Percentiles rank a stretch among this genome's conserved stretches.
These are phyloP conservation scores for Pseudogymnoascus sp. DNA, from an alignment of 2,329 filamentous ascomycete genomes.

Conservation along the genomic window DNA sequence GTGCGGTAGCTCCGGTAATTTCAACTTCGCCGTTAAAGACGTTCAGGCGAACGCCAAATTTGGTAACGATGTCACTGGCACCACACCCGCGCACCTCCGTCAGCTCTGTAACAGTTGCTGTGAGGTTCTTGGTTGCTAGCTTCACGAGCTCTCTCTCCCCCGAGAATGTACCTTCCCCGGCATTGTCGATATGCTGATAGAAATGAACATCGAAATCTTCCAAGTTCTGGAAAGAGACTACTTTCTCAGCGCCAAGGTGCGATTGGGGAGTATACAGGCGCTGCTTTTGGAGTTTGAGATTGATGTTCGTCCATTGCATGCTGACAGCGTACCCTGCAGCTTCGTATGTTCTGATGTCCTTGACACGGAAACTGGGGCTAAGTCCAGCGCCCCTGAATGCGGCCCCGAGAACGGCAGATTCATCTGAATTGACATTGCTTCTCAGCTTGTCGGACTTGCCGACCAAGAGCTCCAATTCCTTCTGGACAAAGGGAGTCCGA, in stretches of 20 bases:
- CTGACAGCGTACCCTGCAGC: slow-evolving; percentile 65
- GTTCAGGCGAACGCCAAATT: slow-evolving; percentile 67
- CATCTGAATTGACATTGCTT: slow-evolving; percentile 93
- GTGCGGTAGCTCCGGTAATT: slow-evolving; percentile 66
- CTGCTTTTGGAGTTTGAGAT: slow-evolving; percentile 67
- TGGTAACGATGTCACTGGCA: slow-evolving; percentile 70
- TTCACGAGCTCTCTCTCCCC: slow-evolving; percentile 56
- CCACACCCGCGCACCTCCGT: slow-evolving; percentile 69
- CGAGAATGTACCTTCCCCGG: slow-evolving; percentile 29
- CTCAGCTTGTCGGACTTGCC: slow-evolving; percentile 73
- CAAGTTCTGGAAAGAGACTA: slow-evolving; percentile 74
- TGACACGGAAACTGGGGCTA: slow-evolving; percentile 93
- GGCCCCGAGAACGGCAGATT: slow-evolving; percentile 91
- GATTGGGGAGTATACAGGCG: slow-evolving; percentile 77
- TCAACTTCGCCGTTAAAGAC: slow-evolving; percentile 72
- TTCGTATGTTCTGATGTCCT: slow-evolving; percentile 86
- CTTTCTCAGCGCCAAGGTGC: slow-evolving; percentile 70
- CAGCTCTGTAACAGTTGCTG: slow-evolving; percentile 69
- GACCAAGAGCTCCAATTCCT: slow-evolving; percentile 68
- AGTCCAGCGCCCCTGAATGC: slow-evolving; percentile 89
- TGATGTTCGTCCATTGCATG: slow-evolving; percentile 65
- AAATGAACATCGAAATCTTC: slow-evolving; percentile 76
- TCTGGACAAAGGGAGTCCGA: slow-evolving; percentile 91
- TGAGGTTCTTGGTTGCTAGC: slow-evolving; percentile 78
- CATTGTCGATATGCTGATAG: slow-evolving; percentile 60